Evolutionary conservation across 2,329 filamentous ascomycete genomes (phyloP), one percentile per base, ranked within the genome.

Genomic region (Cladosporium phlei): DNA sequence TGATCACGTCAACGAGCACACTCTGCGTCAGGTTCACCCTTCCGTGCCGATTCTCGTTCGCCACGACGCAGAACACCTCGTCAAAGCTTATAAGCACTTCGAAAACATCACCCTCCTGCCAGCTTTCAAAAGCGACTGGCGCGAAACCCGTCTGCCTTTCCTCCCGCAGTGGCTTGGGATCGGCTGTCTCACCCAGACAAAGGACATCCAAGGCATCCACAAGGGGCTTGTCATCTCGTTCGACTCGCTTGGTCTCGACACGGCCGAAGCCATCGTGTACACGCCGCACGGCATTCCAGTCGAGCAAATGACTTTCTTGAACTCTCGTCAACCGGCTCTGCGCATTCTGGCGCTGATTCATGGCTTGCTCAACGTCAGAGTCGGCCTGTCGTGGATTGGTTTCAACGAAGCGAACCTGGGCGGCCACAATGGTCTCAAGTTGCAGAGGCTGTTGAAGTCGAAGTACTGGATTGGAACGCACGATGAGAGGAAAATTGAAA

Each of bases 391-490:
- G 9, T 54, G 37, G 14, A 55, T 55, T 10, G 48, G 51, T 35
- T 58, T 61, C 4, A 62, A 66, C 16, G 80, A 83, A 60, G 66
- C 83, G 25, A 85, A 85, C 51, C 71, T 84, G 12, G 82, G 82
- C 2, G 81, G 74, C 0, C 68, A 76, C 49, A 85, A 84, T 55
- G 82, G 78, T 0, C 62, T 83, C 12, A 68, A 75, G 48, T 76
- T 77, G 3, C 79, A 79, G 48, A 63, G 70, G 12, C 62, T 73
- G 4, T 62, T 78, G 22, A 66, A 70, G 2, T 76, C 79, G 0
- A 74, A 69, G 53, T 85, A 84, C 55, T 85, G 81, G 82, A 64
- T 85, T 14, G 74, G 73, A 0, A 85, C 82, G 20, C 81, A 85
- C 54, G 80, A 83, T 53, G 81, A 84, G 60, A 66, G 77, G 4